Evolutionary conservation across 1,139 yeast genomes (phyloP), one percentile per base, ranked within the genome.

Genomic region (Oligophagozyma castellii): DNA sequence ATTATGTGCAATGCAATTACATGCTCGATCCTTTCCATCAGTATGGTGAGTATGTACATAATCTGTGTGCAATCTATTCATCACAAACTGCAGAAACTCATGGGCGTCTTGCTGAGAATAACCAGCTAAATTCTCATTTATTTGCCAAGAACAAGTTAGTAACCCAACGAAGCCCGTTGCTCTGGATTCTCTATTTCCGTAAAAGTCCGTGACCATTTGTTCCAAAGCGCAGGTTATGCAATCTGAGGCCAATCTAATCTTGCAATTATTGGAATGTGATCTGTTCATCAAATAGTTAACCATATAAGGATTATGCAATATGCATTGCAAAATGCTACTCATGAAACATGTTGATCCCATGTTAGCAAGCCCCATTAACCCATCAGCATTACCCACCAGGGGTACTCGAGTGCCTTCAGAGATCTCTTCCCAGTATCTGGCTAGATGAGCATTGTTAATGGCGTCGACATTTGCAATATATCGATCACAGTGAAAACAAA

Each of bases 101-200:
- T 89, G 98, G 0, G 98, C 96, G 53, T 89, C 98, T 55, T 89
- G 98, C 55, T 89, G 95, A 28, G 89, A 79, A 40, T 84, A 84
- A 1, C 98, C 98, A 0, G 95, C 93, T 34, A 89, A 66, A 15
- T 84, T 70, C 41, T 76, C 69, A 44, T 81, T 79, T 33, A 77
- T 73, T 44, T 70, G 73, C 93, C 94, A 83, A 1, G 94, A 77
- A 8, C 93, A 78, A 23, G 70, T 67, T 31, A 86, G 59, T 27
- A 86, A 56, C 29, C 46, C 40, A 22, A 49, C 35, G 29, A 46
- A 41, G 3, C 54, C 52, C 18, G 41, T 32, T 27, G 44, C 43
- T 12, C 32, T 35, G 13, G 28, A 37, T 23, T 24, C 31, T 72
- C 38, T 81, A 10, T 49, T 40, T 0, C 62, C 58, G 40, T 50